Conservation (phyloP, 2,329 filamentous ascomycete genomes). For the Neonectria faginata region DNA sequence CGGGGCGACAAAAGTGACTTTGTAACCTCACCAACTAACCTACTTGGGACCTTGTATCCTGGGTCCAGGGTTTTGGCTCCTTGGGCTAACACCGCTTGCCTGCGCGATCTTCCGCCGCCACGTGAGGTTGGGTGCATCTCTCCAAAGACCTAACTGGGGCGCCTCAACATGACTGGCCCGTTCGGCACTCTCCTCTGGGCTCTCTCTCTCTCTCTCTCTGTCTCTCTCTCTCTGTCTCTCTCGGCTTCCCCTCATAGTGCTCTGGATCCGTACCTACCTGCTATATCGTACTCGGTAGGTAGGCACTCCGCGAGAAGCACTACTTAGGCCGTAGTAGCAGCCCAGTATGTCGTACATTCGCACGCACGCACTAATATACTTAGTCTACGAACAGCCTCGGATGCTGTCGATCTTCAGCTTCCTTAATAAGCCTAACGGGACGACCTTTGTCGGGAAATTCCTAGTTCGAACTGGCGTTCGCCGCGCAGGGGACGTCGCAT, state of each 20-base stretch:
- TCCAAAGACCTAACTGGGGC: conserved; percentile 29
- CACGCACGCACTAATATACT: neutral
- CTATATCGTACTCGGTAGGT: neutral
- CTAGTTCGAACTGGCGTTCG: conserved; percentile 8
- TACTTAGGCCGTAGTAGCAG: no score
- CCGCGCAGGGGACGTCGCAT: neutral
- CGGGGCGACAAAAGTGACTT: conserved; percentile 31
- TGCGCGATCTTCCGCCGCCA: conserved; percentile 52
- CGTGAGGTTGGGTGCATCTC: conserved; percentile 44
- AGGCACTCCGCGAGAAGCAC: neutral
- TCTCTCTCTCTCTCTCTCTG: neutral
- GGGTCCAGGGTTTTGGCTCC: no score
- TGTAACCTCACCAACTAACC: conserved; percentile 15
- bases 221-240: no score
- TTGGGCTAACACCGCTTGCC: conserved; percentile 32
- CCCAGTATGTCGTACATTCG: neutral
- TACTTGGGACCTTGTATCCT: conserved; percentile 27
- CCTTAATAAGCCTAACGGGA: neutral
- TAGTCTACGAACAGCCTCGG: neutral
- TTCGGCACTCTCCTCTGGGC: conserved; percentile 18
- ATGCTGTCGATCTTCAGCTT: conserved; percentile 13
- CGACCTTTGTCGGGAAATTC: conserved; percentile 4
- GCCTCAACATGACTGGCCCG: conserved; percentile 36
- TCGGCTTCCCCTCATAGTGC: conserved; percentile 18
- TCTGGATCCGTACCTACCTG: neutral